Evolutionary conservation across 768 basidiomycete genomes (phyloP).

Genomic region (Mycena chlorophos): DNA sequence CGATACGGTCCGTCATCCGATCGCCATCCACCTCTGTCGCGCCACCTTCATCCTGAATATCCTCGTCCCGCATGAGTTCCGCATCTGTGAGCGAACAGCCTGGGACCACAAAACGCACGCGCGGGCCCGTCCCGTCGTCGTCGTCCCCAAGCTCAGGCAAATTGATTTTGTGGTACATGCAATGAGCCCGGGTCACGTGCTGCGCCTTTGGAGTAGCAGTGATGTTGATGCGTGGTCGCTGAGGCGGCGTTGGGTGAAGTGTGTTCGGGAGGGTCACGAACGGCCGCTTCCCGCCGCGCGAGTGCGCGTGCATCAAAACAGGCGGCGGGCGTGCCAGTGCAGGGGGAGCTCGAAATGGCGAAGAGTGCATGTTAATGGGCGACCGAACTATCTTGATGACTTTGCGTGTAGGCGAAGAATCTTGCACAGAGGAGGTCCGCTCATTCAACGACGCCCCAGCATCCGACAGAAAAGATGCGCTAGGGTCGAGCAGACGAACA

Average conservation of each 20-base stretch:
- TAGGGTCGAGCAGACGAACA: conserved; percentile 33
- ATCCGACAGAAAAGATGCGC: conserved; percentile 53
- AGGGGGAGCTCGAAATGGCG: conserved; percentile 21
- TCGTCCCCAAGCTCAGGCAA: conserved; percentile 57
- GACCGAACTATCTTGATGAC: conserved; percentile 23
- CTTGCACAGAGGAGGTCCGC: conserved; percentile 14
- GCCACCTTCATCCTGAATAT: conserved; percentile 61
- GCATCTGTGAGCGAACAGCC: conserved; percentile 62
- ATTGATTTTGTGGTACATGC: conserved; percentile 69
- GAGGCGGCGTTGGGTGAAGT: conserved; percentile 10
- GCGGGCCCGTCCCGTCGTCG: conserved; percentile 53
- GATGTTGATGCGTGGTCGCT: conserved; percentile 11
- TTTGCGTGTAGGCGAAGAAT: conserved; percentile 30
- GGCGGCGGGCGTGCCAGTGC: conserved; percentile 22
- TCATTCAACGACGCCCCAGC: conserved; percentile 33
- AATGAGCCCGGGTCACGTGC: conserved; percentile 57
- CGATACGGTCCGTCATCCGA: conserved; percentile 47
- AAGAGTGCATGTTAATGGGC: conserved; percentile 5
- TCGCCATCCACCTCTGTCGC: conserved; percentile 35
- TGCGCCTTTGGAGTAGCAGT: conserved; percentile 10
- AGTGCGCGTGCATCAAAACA: conserved; percentile 25
- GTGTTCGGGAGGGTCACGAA: conserved; percentile 14
- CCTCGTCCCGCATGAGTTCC: conserved; percentile 58
- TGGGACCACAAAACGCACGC: conserved; percentile 65
- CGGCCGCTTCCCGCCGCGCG: conserved; percentile 6